phyloP scores from a whole-genome alignment of 768 basidiomycete genomes.

The Auricularia auricula-judae region DNA sequence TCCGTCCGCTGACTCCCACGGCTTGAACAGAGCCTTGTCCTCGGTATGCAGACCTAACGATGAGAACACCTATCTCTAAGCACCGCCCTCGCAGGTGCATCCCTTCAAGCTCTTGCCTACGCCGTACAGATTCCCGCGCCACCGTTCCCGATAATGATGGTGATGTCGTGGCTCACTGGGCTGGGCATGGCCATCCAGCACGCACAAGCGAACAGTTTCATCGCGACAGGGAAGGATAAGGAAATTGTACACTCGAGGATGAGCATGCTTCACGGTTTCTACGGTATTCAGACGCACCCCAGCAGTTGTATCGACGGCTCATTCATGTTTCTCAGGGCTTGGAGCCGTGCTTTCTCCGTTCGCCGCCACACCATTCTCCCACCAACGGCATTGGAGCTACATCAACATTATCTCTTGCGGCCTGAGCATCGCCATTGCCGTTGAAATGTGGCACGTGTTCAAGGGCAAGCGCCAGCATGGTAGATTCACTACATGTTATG shows the following conservation, averaged over 20 bases:
- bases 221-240: conserved; percentile 47
- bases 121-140: conserved; percentile 41
- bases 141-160: conserved; percentile 53
- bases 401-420: neutral
- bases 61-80: neutral
- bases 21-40: neutral
- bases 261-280: conserved; percentile 56
- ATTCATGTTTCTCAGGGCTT: neutral
- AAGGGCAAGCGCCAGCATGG: neutral
- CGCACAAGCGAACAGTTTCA: conserved; percentile 62
- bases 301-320: neutral
- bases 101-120: conserved; percentile 43
- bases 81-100: conserved; percentile 17
- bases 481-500: neutral
- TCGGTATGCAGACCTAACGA: neutral
- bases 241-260: conserved; percentile 52
- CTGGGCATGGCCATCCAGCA: conserved; percentile 46
- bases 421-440: neutral
- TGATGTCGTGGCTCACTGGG: conserved; percentile 37
- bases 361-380: neutral
- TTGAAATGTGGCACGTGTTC: neutral
- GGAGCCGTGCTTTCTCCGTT: neutral
- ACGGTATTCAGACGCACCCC: conserved; percentile 28
- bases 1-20: neutral
- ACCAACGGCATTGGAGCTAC: neutral